These are phyloP conservation scores for Citrullus amarus DNA, from an alignment of 306 rosid genomes.

Conservation along the genomic window DNA sequence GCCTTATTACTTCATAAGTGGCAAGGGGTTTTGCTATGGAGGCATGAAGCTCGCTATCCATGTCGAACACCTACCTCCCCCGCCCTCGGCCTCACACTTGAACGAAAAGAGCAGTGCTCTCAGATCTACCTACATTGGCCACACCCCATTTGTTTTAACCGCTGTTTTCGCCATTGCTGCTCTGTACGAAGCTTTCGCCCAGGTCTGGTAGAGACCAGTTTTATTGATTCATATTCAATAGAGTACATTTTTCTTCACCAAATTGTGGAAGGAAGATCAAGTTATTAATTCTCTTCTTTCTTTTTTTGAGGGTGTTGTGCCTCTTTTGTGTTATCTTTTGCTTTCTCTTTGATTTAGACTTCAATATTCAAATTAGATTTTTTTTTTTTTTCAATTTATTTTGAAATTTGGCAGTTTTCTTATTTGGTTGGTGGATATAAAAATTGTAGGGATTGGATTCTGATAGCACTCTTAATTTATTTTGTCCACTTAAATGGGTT, in stretches of 20 bases:
- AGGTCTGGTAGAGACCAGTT: slow-evolving; percentile 23
- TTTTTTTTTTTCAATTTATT: background rate
- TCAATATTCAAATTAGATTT: background rate
- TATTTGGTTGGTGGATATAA: background rate
- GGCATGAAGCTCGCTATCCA: slow-evolving; percentile 73
- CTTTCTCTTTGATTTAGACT: background rate
- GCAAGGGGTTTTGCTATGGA: slow-evolving; percentile 76
- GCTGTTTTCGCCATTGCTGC: slow-evolving; percentile 48
- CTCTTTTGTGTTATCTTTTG: background rate
- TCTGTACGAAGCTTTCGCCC: slow-evolving; percentile 44
- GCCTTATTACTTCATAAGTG: slow-evolving; percentile 60
- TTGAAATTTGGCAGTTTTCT: background rate
- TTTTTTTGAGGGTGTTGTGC: background rate
- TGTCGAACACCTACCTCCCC: slow-evolving; percentile 67
- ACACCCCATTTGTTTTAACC: slow-evolving; percentile 32
- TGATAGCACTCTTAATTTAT: background rate
- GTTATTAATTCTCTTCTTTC: background rate
- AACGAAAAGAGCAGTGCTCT: slow-evolving; percentile 20
- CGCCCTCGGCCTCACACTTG: slow-evolving; percentile 36
- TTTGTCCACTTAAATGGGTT: background rate
- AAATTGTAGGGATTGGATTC: background rate
- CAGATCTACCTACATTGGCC: background rate
- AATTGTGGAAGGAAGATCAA: background rate
- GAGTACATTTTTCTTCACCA: background rate
- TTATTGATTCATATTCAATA: background rate